Evolutionary conservation across 768 basidiomycete genomes (phyloP).

Genomic region (Lactarius psammicola): DNA sequence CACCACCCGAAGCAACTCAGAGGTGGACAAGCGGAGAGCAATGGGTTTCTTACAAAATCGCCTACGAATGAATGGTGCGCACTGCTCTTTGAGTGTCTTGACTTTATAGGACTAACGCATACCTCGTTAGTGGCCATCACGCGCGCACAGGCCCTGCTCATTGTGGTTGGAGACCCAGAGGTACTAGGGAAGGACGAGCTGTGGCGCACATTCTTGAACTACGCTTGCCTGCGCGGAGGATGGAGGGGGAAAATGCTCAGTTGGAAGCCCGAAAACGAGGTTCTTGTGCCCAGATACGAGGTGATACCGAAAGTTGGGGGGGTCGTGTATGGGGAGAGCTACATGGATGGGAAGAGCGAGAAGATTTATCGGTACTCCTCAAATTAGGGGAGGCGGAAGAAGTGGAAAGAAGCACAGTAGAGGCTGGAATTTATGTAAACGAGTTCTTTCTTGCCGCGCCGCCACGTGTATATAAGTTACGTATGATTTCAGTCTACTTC

Average conservation of each 20-base stretch:
- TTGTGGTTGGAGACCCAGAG: conserved; percentile 59
- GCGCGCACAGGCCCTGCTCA: conserved; percentile 60
- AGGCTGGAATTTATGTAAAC: no score
- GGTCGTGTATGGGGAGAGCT: conserved; percentile 1
- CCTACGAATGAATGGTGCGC: conserved; percentile 42
- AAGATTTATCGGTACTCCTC: no score
- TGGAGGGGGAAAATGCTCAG: conserved; percentile 47
- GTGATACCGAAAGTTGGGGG: not conserved
- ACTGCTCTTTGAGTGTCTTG: not conserved
- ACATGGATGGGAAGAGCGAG: conserved; percentile 7
- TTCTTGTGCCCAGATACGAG: not conserved
- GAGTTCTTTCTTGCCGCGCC: no score
- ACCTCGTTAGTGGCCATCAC: conserved; percentile 56
- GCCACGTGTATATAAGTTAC: not conserved
- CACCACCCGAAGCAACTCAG: conserved; percentile 38
- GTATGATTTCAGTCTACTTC: not conserved
- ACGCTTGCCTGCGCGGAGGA: conserved; percentile 48
- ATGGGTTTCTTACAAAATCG: conserved; percentile 40
- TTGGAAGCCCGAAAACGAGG: conserved; percentile 37
- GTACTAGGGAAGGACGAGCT: conserved; percentile 57
- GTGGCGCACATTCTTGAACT: conserved; percentile 62
- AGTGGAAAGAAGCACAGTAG: no score
- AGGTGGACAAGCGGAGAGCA: conserved; percentile 31
- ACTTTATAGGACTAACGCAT: not conserved
- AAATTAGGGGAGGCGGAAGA: not conserved